Evolutionary conservation across 768 basidiomycete genomes (phyloP).

Genomic region (Thelephora aurantiotincta): DNA sequence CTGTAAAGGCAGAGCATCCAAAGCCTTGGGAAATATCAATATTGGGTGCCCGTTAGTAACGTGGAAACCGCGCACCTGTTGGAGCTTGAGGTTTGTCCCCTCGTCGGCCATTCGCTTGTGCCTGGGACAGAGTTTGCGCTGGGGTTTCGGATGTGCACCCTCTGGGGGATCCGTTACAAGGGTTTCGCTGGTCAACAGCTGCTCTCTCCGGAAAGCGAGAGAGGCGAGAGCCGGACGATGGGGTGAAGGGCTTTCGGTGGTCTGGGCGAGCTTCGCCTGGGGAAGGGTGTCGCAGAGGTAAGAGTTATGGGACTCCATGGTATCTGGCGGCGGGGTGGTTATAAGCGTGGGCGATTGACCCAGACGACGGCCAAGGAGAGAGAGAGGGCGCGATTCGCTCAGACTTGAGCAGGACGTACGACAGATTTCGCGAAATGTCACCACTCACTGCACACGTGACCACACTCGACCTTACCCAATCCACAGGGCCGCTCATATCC

Average conservation of each 20-base stretch:
- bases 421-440: neutral
- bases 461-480: neutral
- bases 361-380: neutral
- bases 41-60: neutral
- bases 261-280: conserved; percentile 35
- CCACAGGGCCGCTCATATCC: neutral
- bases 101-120: conserved; percentile 97
- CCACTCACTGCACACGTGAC: neutral
- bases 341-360: neutral
- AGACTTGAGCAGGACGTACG: neutral
- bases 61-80: conserved; percentile 46
- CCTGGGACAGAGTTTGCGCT: conserved; percentile 76
- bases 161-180: too few species aligned
- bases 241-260: conserved; percentile 8
- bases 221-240: conserved; percentile 6
- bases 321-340: neutral
- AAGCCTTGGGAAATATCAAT: conserved; percentile 40
- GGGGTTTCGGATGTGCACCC: conserved; percentile 11
- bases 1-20: conserved; percentile 75
- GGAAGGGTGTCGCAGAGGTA: conserved; percentile 66
- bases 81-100: conserved; percentile 82
- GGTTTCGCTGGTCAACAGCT: conserved; percentile 4
- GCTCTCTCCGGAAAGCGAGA: neutral
- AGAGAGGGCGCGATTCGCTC: conserved; percentile 1
- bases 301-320: conserved; percentile 8